Evolutionary conservation across 2,329 filamentous ascomycete genomes (phyloP), one percentile per base, ranked within the genome.

Genomic region (Talaromyces pinophilus): DNA sequence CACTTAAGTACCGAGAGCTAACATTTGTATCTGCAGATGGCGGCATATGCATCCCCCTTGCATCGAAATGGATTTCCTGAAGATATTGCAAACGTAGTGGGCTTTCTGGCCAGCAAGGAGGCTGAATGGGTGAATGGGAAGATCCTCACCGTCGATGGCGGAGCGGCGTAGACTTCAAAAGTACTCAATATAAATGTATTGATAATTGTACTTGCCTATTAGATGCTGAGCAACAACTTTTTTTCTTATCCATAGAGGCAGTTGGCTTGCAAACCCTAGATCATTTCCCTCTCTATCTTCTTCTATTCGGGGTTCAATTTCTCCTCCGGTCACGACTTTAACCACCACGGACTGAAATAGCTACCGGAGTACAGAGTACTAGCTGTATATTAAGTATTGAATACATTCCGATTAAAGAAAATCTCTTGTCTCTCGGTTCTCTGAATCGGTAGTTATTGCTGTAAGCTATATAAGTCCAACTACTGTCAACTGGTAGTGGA

Each of bases 111-210:
- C 25, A 59, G 52, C 15, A 64, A 59, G 52, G 62, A 64, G 50
- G 54, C 25, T 5, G 62, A 64, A 30, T 64, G 62, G 54, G 25
- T 64, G 11, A 64, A 64, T 59, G 62, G 62, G 2, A 64, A 64
- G 25, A 11, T 46, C 22, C 30, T 64, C 30, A 57, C 50, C 15
- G 4, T 64, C 1, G 62, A 64, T 55, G 62, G 62, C 22, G 62
- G 62, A 5, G 62, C 62, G 3, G 50, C 50, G 17, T 55, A 15
- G 13, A 28, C 22, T 50, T 48, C 19, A 4, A n/a, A 44, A n/a
- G 42, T 44, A 44, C 42, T 44, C 42, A 40, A 40, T 44, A 6
- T 44, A 44, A n/a, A 44, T 44, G 42, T n/a, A 44, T 44, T 44
- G 42, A 19, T 44, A 44, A 17, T 8, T 44, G 42, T 19, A 44